Base-by-base conservation (phyloP, 257 asterid species). In the Rhazya stricta region DNA sequence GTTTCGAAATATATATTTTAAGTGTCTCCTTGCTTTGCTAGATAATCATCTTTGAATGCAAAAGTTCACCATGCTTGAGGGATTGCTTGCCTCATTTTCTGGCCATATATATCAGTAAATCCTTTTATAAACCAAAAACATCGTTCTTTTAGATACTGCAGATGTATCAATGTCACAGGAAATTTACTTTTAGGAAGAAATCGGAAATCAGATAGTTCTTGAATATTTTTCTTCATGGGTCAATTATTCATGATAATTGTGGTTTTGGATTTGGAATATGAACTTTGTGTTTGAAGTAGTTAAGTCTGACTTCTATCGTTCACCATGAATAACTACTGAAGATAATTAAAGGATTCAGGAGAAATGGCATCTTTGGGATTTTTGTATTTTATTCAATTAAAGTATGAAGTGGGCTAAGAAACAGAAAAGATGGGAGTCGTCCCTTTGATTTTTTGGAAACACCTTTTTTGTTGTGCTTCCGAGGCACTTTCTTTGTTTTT, bases 1-100 rank as follows among this genome's bases (percentile, higher is more conserved):
- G 23, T 70, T 74, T 56, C 72, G 66, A 73, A 25, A 37, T 34
- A 42, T 60, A 75, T 19, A 27, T 66, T 58, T 74, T 42, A 48
- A 70, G 66, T 27, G 30, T 50, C n/a, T 62, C n/a, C 32, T 29
- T 46, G 9, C 23, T 19, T 23, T 53, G 36, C 42, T 74, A 5
- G 30, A 7, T 66, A 54, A 39, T 56, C 78, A 54, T 42, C 56
- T 61, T n/a, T 60, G 5, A 9, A 21, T 6, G 25, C 19, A 27
- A n/a, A 68, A 10, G 43, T 23, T 16, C 45, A 25, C 66, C 45
- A 0, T 71, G 36, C 66, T 54, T 56, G 53, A 21, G 0, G 23
- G 25, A 39, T 37, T 61, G 67, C 6, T 61, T 61, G 34, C 42
- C 67, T 30, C 23, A 61, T 61, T 3, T 61, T 9, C 27, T 2